Conservation (phyloP, 164 flowering plant species). For the Vitis riparia region DNA sequence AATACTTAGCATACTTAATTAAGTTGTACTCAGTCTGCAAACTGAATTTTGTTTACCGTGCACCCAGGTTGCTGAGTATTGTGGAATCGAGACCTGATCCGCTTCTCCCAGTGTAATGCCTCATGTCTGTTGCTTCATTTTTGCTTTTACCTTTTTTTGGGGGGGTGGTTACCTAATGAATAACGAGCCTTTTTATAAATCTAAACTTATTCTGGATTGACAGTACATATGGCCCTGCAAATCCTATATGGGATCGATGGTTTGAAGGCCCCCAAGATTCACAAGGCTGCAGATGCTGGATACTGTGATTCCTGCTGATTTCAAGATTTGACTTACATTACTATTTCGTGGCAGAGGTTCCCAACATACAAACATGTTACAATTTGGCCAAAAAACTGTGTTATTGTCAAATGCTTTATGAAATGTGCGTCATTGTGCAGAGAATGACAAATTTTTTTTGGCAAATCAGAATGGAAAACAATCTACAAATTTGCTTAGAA, state of each 20-base stretch:
- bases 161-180: background rate
- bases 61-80: constrained; percentile 42
- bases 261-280: constrained; percentile 69
- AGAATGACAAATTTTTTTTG: background rate
- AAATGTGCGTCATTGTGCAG: constrained; percentile 23
- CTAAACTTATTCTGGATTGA: constrained; percentile 5
- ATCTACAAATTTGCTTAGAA: constrained; percentile 4
- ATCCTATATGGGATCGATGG: constrained; percentile 74
- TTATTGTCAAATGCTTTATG: background rate
- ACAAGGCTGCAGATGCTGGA: constrained; percentile 71
- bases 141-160: background rate
- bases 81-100: constrained; percentile 71
- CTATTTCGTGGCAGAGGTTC: constrained; percentile 6
- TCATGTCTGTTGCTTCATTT: background rate
- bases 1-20: no score
- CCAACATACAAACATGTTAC: constrained; percentile 2
- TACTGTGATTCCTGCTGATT: constrained; percentile 28
- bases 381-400: background rate
- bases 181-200: no score
- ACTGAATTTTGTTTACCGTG: background rate
- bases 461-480: constrained; percentile 9
- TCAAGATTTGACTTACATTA: background rate
- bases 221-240: constrained; percentile 69
- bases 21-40: background rate
- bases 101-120: constrained; percentile 60